Evolutionary conservation across 2,329 filamentous ascomycete species (phyloP).

Genomic region (Biscogniauxia sp.): DNA sequence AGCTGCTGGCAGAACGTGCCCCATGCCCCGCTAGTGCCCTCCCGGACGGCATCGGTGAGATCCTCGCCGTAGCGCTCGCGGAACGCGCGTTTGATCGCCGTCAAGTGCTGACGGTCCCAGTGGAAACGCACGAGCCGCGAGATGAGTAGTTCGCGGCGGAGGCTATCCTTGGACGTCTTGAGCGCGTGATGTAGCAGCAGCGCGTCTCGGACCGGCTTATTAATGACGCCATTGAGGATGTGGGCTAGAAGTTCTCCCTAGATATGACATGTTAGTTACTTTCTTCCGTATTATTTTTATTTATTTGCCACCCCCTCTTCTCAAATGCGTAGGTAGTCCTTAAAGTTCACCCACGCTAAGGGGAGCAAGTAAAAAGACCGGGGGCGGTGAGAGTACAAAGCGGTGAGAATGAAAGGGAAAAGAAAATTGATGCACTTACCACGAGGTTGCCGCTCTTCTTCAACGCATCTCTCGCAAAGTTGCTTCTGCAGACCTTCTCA

Average conservation of each 20-base stretch:
- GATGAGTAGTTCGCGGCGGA: constrained; percentile 83
- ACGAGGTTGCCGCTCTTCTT: constrained; percentile 89
- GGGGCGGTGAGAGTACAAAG: not conserved
- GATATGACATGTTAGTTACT: constrained; percentile 2
- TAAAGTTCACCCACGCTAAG: not conserved
- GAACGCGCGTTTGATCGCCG: constrained; percentile 76
- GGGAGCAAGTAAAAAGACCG: constrained; percentile 2
- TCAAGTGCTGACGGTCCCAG: constrained; percentile 85
- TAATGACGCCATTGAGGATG: constrained; percentile 95
- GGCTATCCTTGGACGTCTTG: constrained; percentile 66
- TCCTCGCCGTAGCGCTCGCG: constrained; percentile 71
- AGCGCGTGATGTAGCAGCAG: constrained; percentile 89
- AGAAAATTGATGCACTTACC: constrained; percentile 50
- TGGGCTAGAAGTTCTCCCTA: constrained; percentile 93
- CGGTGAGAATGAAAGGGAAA: not conserved
- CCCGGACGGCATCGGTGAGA: constrained; percentile 74
- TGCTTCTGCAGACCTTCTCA: constrained; percentile 68
- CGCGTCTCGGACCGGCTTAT: constrained; percentile 89
- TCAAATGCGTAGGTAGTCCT: not conserved
- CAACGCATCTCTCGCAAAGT: constrained; percentile 86
- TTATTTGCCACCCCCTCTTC: constrained; percentile 5
- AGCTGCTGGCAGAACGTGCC: constrained; percentile 72
- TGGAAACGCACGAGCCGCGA: constrained; percentile 84
- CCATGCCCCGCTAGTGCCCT: constrained; percentile 75
- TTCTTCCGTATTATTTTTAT: constrained; percentile 6